These are phyloP conservation scores for Gleditsia sinensis DNA, from an alignment of 306 rosid genomes.

Conservation along the genomic window DNA sequence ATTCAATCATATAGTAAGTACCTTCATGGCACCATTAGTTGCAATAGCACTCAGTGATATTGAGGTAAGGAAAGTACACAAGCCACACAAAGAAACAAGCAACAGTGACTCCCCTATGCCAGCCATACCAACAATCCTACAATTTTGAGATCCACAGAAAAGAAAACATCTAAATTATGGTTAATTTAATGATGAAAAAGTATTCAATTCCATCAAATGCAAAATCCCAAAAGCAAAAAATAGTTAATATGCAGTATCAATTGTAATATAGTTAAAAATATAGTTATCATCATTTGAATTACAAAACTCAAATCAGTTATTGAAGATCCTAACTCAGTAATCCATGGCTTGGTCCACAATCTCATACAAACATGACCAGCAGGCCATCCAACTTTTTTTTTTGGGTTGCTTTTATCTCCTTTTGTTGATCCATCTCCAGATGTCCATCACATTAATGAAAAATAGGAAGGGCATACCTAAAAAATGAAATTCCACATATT, in stretches of 20 bases:
- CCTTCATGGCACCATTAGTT: conserved; percentile 99
- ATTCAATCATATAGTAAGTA: conserved; percentile 38
- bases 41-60: conserved; percentile 98
- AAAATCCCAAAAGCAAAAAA: conserved; percentile 11
- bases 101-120: conserved; percentile 78
- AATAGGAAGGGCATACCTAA: too few relatives aligned
- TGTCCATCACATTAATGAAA: too few relatives aligned
- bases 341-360: too few relatives aligned
- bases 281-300: neutral
- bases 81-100: conserved; percentile 84
- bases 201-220: conserved; percentile 32
- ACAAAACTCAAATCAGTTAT: too few relatives aligned
- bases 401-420: too few relatives aligned
- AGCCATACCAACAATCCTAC: conserved; percentile 99
- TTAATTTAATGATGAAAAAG: conserved; percentile 20
- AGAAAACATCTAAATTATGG: conserved; percentile 26
- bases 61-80: conserved; percentile 91
- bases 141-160: conserved; percentile 37
- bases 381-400: too few relatives aligned
- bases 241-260: conserved; percentile 1
- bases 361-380: too few relatives aligned
- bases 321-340: too few relatives aligned
- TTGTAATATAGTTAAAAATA: neutral
- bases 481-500: too few relatives aligned
- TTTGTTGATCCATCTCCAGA: too few relatives aligned